These are phyloP conservation scores for Phylloboletellus chloephorus DNA, from an alignment of 1,284 basidiomycete species.

Conservation along the genomic window DNA sequence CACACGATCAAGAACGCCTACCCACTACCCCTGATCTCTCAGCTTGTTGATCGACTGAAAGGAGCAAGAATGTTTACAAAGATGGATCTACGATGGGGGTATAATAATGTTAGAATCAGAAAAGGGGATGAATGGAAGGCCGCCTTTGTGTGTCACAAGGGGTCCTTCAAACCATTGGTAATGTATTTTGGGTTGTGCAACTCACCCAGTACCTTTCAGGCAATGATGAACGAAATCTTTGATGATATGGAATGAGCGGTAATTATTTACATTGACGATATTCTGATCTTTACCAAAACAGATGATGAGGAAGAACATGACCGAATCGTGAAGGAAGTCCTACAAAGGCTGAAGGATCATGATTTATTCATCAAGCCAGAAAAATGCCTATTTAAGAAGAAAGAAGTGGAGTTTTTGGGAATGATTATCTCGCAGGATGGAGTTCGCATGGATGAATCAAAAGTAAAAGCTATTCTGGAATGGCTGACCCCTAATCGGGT, in stretches of 20 bases:
- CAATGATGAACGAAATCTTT: no score
- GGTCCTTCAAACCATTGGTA: conserved; percentile 29
- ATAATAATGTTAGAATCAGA: conserved; percentile 12
- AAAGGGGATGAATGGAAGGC: conserved; percentile 19
- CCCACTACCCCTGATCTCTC: no score
- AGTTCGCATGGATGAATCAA: conserved; percentile 19
- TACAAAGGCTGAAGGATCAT: conserved; percentile 29
- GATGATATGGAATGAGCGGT: conserved; percentile 24
- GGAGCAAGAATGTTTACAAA: conserved; percentile 27
- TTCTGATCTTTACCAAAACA: conserved; percentile 7
- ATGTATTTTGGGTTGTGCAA: conserved; percentile 35
- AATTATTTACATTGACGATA: conserved; percentile 24
- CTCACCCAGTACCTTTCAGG: conserved; percentile 30
- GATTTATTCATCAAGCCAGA: conserved; percentile 32
- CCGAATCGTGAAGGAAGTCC: conserved; percentile 26
- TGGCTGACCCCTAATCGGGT: no score
- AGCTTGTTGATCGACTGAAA: no score
- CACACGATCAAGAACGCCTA: no score
- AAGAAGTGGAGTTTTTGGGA: conserved; percentile 37
- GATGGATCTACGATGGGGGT: conserved; percentile 27
- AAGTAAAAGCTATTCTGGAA: no score
- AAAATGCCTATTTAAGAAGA: conserved; percentile 36
- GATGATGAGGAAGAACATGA: conserved; percentile 2
- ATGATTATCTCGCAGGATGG: conserved; percentile 17
- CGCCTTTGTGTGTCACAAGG: conserved; percentile 27